Evolutionary conservation across 805 yeast genomes (phyloP), one percentile per base, ranked within the genome.

Genomic region (Kodamaea kaohsiungensis): DNA sequence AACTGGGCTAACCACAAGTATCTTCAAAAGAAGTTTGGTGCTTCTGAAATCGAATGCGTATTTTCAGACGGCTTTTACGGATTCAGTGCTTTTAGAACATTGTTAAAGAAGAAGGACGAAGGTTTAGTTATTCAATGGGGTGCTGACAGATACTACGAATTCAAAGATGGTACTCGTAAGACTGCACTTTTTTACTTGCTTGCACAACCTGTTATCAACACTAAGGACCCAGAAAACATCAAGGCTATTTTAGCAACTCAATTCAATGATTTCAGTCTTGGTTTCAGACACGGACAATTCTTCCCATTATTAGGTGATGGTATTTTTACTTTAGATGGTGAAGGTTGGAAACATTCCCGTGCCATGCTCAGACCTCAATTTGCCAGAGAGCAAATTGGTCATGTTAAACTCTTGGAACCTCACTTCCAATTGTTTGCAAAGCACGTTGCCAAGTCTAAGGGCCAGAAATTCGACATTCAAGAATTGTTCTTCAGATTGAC

Each of bases 281-380:
- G 78, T 2, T 57, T 61, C 22, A 70, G 79, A 64, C 74, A 74
- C 56, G 59, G 64, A 4, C 74, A 70, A 43, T 72, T 75, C 56
- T 51, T 54, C 49, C 76, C 78, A 2, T 61, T 75, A 42, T 64
- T 75, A 37, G 79, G 79, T 6, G 77, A 75, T 55, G 79, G 79
- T 18, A 73, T 75, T 43, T 75, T 75, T 60, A 75, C 79, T 7
- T 64, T 74, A 56, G 79, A 75, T 56, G 71, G 72, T 17, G 67
- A 64, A 53, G 79, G 78, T 8, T 75, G 79, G 79, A 73, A 75
- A 57, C 73, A 70, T 56, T 70, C 77, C 7, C 59, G 79, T 55
- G 68, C 77, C 17, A 71, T 75, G 79, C 68, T 75, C 56, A 67
- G 78, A 56, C 79, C 79, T 1, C 78, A 75, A 56, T 75, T 75